Evolutionary conservation across 345 rosid genomes (phyloP).

Genomic region (Citrus mangshanensis): DNA sequence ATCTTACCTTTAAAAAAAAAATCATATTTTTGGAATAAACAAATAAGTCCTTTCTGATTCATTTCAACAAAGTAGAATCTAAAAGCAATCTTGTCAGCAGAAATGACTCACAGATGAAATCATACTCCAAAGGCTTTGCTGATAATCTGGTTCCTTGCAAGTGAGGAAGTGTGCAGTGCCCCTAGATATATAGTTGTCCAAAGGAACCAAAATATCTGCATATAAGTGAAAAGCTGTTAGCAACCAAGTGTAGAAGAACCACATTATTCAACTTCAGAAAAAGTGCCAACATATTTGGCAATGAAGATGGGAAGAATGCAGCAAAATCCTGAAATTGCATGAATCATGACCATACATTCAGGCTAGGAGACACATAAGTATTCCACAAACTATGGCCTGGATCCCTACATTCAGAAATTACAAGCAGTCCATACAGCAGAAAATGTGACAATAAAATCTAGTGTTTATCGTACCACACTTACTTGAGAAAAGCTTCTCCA

Average conservation of each 20-base stretch:
- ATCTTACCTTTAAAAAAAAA: background rate
- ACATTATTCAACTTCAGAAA: background rate
- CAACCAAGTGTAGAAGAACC: background rate
- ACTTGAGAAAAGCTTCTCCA: background rate
- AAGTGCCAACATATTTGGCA: background rate
- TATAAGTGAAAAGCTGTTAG: constrained; percentile 7
- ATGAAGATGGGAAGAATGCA: background rate
- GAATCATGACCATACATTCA: background rate
- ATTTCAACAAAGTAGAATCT: background rate
- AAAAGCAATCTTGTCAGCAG: background rate
- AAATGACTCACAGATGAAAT: constrained; percentile 76
- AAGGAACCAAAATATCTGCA: constrained; percentile 92
- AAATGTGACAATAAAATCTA: background rate
- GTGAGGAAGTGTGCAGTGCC: constrained; percentile 87
- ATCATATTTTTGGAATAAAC: background rate
- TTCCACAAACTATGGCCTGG: background rate
- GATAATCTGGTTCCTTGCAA: constrained; percentile 94
- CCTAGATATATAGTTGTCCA: constrained; percentile 94
- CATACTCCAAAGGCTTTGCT: constrained; percentile 92
- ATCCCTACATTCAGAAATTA: background rate
- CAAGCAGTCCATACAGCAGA: background rate
- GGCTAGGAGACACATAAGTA: background rate
- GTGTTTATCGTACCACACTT: background rate
- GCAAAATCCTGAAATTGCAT: background rate
- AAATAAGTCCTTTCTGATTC: background rate